These are phyloP conservation scores for Paracorniculantispora psalliotae DNA, from an alignment of 2,329 filamentous ascomycete species.

Conservation along the genomic window DNA sequence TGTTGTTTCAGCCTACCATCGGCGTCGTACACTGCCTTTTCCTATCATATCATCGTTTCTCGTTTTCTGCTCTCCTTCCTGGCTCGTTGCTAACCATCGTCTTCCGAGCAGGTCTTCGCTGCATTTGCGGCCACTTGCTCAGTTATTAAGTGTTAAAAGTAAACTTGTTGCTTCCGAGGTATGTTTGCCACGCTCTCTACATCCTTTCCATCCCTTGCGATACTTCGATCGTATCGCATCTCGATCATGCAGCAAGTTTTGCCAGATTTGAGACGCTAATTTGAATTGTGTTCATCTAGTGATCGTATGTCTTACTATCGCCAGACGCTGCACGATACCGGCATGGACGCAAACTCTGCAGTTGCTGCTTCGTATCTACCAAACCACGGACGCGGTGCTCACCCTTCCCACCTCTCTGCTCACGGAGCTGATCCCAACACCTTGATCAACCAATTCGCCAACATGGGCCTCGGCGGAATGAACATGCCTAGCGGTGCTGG, in stretches of 20 bases:
- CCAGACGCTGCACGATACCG: conserved; percentile 23
- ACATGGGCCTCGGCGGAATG: conserved; percentile 34
- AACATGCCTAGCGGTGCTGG: conserved; percentile 27
- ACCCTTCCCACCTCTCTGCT: conserved; percentile 24
- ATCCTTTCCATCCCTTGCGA: not conserved
- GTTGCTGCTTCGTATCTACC: conserved; percentile 28
- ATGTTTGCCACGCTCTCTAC: conserved; percentile 14
- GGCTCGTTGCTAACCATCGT: conserved; percentile 9
- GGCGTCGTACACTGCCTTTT: not conserved
- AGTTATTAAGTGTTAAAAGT: conserved; percentile 25
- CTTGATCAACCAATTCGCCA: conserved; percentile 32
- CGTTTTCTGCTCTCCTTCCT: too few relatives aligned
- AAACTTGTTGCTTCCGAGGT: conserved; percentile 31
- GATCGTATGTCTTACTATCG: conserved; percentile 31
- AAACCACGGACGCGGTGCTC: conserved; percentile 26
- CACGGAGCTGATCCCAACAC: conserved; percentile 27
- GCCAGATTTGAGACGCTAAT: not conserved
- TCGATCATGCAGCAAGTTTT: too few relatives aligned
- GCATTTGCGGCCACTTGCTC: conserved; percentile 23
- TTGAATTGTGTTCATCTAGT: conserved; percentile 8
- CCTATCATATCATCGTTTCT: too few relatives aligned
- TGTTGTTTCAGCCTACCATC: not conserved
- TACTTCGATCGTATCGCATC: not conserved
- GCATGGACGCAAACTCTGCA: conserved; percentile 33
- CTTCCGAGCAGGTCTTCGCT: conserved; percentile 25